These are phyloP conservation scores for Boletus coccyginus DNA, from an alignment of 768 basidiomycete genomes.

Conservation along the genomic window DNA sequence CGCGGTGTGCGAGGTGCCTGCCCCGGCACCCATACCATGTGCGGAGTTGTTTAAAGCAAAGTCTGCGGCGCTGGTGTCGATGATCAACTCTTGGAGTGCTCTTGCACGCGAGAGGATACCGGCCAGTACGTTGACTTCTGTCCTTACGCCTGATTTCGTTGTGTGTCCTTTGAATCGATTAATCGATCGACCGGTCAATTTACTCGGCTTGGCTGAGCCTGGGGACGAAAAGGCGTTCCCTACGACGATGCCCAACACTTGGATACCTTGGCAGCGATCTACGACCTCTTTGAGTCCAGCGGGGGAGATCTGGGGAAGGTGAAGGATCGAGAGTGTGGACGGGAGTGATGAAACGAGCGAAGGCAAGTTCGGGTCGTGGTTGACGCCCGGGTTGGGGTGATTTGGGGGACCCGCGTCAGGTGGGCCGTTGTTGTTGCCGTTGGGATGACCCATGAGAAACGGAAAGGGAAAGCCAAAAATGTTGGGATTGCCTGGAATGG, in stretches of 20 bases:
- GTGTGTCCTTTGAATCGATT: neutral
- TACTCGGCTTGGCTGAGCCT: neutral
- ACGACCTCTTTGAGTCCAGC: conserved; percentile 19
- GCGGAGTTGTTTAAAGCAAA: neutral
- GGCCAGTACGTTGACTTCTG: conserved; percentile 14
- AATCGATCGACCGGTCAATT: neutral
- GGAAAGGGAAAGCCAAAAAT: conserved; percentile 6
- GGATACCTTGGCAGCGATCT: conserved; percentile 17
- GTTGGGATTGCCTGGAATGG: conserved; percentile 5
- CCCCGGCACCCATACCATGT: neutral
- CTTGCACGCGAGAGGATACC: conserved; percentile 15
- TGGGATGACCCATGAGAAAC: conserved; percentile 2
- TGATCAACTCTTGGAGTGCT: conserved; percentile 13
- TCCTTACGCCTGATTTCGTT: neutral
- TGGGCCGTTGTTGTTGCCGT: neutral
- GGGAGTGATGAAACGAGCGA: conserved; percentile 30
- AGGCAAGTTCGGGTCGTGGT: conserved; percentile 15
- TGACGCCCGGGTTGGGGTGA: neutral
- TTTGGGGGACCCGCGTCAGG: conserved; percentile 3
- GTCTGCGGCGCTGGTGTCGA: conserved; percentile 13
- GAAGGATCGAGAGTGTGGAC: conserved; percentile 33
- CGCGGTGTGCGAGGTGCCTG: neutral
- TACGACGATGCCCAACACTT: conserved; percentile 19
- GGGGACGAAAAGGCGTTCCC: conserved; percentile 8
- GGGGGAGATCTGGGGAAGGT: conserved; percentile 23